A percentile compares a stretch with the other conserved stretches of the same genome.
phyloP scores from a whole-genome alignment of 768 basidiomycete species.

The Pleurotus djamor region DNA sequence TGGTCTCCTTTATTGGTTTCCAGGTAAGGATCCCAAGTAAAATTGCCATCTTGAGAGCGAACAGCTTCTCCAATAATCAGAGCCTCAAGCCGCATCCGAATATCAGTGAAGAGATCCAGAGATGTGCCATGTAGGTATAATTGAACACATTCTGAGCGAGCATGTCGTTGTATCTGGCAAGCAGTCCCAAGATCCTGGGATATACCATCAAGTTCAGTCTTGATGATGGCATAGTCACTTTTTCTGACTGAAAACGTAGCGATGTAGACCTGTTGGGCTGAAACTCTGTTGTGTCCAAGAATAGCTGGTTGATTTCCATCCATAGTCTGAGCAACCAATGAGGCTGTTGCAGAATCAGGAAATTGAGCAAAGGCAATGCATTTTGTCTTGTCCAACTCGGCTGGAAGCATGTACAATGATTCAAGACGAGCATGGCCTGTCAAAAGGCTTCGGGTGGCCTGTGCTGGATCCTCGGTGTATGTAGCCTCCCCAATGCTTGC shows the following conservation, averaged over 20 bases:
- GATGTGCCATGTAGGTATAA: conserved; percentile 38
- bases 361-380: conserved; percentile 43
- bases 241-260: conserved; percentile 33
- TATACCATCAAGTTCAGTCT: conserved; percentile 32
- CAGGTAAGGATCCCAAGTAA: conserved; percentile 50
- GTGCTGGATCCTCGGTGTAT: conserved; percentile 26
- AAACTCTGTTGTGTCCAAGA: conserved; percentile 33
- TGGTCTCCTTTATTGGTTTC: conserved; percentile 35
- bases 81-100: conserved; percentile 33
- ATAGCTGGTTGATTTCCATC: conserved; percentile 28
- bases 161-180: conserved; percentile 32
- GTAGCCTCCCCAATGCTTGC: conserved; percentile 29
- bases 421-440: conserved; percentile 32
- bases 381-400: conserved; percentile 25
- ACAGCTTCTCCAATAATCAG: conserved; percentile 38
- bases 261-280: conserved; percentile 36
- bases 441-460: conserved; percentile 31
- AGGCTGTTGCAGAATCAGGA: conserved; percentile 27
- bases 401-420: conserved; percentile 34
- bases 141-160: conserved; percentile 23
- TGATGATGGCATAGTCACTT: conserved; percentile 29
- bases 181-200: conserved; percentile 15
- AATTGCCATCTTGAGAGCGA: conserved; percentile 19
- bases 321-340: conserved; percentile 22
- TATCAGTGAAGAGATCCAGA: conserved; percentile 26